A percentile compares a stretch with the other conserved stretches of the same genome.
phyloP scores from a whole-genome alignment of 129 eudicot genomes.

The Tagetes patula region DNA sequence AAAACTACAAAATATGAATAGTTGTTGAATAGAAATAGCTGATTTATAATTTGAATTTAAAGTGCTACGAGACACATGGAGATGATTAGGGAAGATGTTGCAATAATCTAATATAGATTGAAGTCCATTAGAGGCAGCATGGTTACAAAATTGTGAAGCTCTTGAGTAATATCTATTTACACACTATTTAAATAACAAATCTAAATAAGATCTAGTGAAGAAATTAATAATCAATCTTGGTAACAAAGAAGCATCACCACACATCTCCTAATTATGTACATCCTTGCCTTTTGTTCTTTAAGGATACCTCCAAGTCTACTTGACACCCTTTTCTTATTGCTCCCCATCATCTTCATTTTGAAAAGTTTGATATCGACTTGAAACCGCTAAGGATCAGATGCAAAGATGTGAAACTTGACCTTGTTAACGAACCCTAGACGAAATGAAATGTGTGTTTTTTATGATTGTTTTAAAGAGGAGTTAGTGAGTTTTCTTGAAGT shows the following conservation, averaged over 20 bases:
- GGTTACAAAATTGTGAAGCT: conserved; percentile 36
- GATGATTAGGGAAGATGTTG: neutral
- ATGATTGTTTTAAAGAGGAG: conserved; percentile 9
- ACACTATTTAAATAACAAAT: conserved; percentile 29
- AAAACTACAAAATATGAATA: neutral
- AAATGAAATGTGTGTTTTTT: neutral
- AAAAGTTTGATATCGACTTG: neutral
- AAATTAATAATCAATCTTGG: conserved; percentile 55
- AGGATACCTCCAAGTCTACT: conserved; percentile 83
- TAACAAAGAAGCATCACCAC: conserved; percentile 96
- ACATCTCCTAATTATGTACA: conserved; percentile 90
- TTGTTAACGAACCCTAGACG: neutral
- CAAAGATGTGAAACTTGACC: neutral
- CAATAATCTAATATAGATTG: conserved; percentile 6
- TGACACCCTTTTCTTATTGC: conserved; percentile 62
- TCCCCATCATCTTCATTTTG: conserved; percentile 45
- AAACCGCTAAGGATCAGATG: neutral
- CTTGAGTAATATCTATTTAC: conserved; percentile 37
- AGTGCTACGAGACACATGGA: neutral
- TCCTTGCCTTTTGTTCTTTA: conserved; percentile 85
- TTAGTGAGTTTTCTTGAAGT: conserved; percentile 24
- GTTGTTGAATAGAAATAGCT: neutral
- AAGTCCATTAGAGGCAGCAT: neutral
- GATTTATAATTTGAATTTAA: neutral
- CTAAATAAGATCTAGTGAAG: conserved; percentile 18